Evolutionary conservation across 2,329 filamentous ascomycete species (phyloP).

Genomic region (Arthrinium phaeospermum): DNA sequence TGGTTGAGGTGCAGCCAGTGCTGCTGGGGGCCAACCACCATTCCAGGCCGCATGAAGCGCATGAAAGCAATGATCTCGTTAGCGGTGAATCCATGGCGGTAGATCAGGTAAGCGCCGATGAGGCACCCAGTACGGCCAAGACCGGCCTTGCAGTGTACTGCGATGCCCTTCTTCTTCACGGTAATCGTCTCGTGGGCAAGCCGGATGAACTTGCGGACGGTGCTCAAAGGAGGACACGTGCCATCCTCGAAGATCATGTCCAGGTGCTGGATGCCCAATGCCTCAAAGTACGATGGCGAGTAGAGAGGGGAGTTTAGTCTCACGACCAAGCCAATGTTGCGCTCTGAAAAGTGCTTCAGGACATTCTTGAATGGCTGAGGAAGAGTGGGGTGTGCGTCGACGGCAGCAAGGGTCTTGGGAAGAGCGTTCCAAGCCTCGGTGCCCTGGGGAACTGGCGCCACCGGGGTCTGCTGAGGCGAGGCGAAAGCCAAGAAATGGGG

Average conservation of each 20-base stretch:
- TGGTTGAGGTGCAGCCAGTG: conserved; percentile 99
- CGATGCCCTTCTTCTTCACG: conserved; percentile 88
- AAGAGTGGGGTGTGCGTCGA: conserved; percentile 73
- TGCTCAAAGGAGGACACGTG: conserved; percentile 85
- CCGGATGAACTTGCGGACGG: conserved; percentile 94
- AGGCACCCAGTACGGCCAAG: conserved; percentile 93
- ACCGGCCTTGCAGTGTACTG: conserved; percentile 98
- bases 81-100: conserved; percentile 94
- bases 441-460: conserved; percentile 72
- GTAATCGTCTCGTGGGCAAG: conserved; percentile 95
- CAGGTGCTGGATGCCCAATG: conserved; percentile 90
- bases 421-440: conserved; percentile 77
- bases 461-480: conserved; percentile 84
- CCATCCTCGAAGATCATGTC: conserved; percentile 99
- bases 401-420: conserved; percentile 75
- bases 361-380: conserved; percentile 96
- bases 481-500: conserved; percentile 95
- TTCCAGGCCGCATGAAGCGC: conserved; percentile 98
- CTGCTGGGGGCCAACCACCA: conserved; percentile 98
- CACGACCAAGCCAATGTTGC: conserved; percentile 91
- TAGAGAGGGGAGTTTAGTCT: conserved; percentile 95
- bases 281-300: conserved; percentile 95
- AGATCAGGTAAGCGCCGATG: conserved; percentile 97
- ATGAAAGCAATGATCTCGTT: conserved; percentile 98
- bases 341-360: conserved; percentile 82